phyloP scores from a whole-genome alignment of 2,329 filamentous ascomycete species.

The Elsinoe arachidis region DNA sequence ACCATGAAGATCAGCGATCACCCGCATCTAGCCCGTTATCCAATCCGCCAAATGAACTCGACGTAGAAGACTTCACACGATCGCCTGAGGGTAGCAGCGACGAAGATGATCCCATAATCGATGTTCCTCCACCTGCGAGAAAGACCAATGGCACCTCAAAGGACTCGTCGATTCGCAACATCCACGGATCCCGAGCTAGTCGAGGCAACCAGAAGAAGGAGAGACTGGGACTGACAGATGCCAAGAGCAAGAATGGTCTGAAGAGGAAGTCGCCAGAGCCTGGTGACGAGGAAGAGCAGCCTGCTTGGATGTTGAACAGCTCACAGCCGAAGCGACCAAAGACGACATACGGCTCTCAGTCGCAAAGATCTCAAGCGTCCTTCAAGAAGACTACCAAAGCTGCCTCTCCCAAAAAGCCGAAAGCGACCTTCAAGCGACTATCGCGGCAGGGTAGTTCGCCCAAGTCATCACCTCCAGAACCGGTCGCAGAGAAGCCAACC shows the following conservation, averaged over 20 bases:
- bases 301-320: neutral
- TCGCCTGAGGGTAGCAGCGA: conserved; percentile 2
- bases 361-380: conserved; percentile 6
- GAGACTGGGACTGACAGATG: neutral
- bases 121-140: neutral
- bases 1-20: conserved; percentile 1
- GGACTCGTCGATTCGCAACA: neutral
- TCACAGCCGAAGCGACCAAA: conserved; percentile 4
- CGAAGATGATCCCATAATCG: neutral
- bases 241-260: neutral
- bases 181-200: neutral
- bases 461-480: neutral
- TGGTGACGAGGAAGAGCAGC: neutral
- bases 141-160: neutral
- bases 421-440: conserved; percentile 10
- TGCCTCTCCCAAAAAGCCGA: neutral
- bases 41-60: neutral
- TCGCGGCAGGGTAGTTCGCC: neutral
- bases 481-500: neutral
- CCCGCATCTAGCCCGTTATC: neutral
- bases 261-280: conserved; percentile 2
- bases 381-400: neutral
- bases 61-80: conserved; percentile 1
- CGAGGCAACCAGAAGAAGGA: neutral
- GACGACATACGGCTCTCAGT: conserved; percentile 8